Evolutionary conservation across 176 grass and related monocot species (phyloP).

Genomic region (Aegilops sharonensis): DNA sequence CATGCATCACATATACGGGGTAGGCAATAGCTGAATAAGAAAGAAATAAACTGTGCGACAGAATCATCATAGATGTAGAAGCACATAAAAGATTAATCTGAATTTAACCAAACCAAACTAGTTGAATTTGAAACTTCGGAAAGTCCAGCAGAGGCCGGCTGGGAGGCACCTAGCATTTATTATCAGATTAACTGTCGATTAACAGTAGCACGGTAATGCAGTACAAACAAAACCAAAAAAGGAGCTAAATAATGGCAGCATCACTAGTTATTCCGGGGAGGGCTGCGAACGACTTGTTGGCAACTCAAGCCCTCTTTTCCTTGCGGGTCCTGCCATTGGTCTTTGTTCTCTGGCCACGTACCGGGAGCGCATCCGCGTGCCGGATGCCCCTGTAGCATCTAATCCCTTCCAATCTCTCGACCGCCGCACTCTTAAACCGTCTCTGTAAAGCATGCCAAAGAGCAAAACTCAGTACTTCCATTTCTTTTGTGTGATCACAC

Average conservation of each 20-base stretch:
- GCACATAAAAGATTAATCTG: neutral
- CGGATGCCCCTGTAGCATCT: too few relatives aligned
- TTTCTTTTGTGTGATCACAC: too few relatives aligned
- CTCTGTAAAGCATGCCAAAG: too few relatives aligned
- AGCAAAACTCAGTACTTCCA: too few relatives aligned
- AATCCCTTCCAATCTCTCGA: too few relatives aligned
- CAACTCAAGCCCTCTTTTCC: too few relatives aligned
- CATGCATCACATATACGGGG: neutral
- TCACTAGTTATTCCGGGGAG: neutral
- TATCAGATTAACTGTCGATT: neutral
- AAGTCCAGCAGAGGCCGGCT: neutral
- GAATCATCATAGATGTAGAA: neutral
- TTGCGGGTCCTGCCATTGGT: too few relatives aligned
- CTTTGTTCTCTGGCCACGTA: too few relatives aligned
- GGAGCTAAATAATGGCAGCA: constrained; percentile 1
- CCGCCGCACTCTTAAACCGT: too few relatives aligned
- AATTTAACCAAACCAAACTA: neutral
- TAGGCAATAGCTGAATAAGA: too few relatives aligned
- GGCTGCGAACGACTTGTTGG: neutral
- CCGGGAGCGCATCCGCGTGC: too few relatives aligned
- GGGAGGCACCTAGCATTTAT: neutral
- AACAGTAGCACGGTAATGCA: neutral
- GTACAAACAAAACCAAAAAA: neutral
- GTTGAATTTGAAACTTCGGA: neutral
- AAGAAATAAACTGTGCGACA: neutral